Base-by-base conservation (phyloP, 805 yeast species). In the Komagataella pastoris region DNA sequence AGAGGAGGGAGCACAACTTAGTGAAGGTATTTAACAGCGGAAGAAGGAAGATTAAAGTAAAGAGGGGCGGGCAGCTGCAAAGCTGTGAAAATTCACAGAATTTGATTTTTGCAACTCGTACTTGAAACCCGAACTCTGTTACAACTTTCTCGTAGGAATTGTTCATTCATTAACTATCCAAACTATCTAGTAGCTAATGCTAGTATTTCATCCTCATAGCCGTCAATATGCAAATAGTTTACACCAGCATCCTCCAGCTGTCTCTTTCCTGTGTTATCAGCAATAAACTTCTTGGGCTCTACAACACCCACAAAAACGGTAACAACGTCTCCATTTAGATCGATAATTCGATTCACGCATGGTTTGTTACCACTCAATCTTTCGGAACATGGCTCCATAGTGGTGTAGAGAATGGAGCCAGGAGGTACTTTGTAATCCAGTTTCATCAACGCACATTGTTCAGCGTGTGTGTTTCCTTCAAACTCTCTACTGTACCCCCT, bases 391-490 rank as follows among this genome's bases (percentile, higher is more conserved):
- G 99, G 99, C 62, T 93, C 99, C 98, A 93, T 93, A 0, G 97
- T 88, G 0, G 98, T 91, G 65, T 87, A 93, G 10, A 93, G 65
- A 44, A 85, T 87, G 0, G 93, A 79, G 0, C 96, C 96, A 7
- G 59, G 61, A 0, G 97, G 97, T 2, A 88, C 71, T 2, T 67
- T 68, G 4, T 54, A 54, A 6, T 47, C 66, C 58, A 54, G 51
- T 65, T 93, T 93, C 36, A 81, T 85, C 52, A 93, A 62, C 0
- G 97, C 97, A 70, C 95, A 85, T 63, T 93, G 97, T 61, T 93
- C 99, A 3, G 99, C 99, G 64, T 91, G 99, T 0, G 99, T 91
- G 65, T 91, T 93, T 0, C 98, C 99, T 17, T 84, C 86, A 2
- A 90, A 69, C 65, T 93, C 99, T 51, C 98, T 74, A 0, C 98